Conservation (phyloP, 805 yeast species). For the Kodamaea kaohsiungensis region DNA sequence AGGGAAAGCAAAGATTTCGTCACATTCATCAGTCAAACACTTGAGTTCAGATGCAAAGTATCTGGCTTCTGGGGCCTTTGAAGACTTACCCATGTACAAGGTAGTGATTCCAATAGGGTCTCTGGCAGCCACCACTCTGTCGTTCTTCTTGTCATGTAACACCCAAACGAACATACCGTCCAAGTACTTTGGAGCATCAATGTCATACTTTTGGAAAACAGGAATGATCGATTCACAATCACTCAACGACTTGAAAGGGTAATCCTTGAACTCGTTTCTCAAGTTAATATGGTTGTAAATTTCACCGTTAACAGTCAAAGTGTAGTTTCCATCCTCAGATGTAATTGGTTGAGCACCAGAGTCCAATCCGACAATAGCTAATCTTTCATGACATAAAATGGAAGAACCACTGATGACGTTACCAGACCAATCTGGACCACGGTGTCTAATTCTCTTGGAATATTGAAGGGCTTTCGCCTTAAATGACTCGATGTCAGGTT, state of each 20-base stretch:
- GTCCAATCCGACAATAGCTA: constrained; percentile 96
- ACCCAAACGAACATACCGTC: constrained; percentile 99
- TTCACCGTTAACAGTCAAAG: constrained; percentile 94
- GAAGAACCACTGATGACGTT: constrained; percentile 77
- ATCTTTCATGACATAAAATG: constrained; percentile 89
- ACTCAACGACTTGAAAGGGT: constrained; percentile 78
- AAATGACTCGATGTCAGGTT: constrained; percentile 75
- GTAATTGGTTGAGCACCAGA: constrained; percentile 98
- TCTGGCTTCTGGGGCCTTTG: constrained; percentile 69
- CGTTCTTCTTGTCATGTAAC: constrained; percentile 77
- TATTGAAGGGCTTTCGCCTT: constrained; percentile 87
- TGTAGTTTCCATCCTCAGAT: constrained; percentile 69
- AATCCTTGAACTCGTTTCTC: constrained; percentile 73
- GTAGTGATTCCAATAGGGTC: constrained; percentile 98
- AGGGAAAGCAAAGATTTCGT: constrained; percentile 89
- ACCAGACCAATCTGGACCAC: constrained; percentile 99
- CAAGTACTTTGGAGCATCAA: constrained; percentile 86
- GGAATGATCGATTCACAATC: constrained; percentile 99
- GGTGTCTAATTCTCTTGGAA: constrained; percentile 92
- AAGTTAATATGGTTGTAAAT: constrained; percentile 94
- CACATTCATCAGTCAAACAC: constrained; percentile 93
- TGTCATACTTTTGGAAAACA: constrained; percentile 78
- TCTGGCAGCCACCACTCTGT: constrained; percentile 93
- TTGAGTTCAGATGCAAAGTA: constrained; percentile 94
- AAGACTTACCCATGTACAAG: constrained; percentile 86